phyloP scores from a whole-genome alignment of 805 yeast species.

The Candida tallmaniae region DNA sequence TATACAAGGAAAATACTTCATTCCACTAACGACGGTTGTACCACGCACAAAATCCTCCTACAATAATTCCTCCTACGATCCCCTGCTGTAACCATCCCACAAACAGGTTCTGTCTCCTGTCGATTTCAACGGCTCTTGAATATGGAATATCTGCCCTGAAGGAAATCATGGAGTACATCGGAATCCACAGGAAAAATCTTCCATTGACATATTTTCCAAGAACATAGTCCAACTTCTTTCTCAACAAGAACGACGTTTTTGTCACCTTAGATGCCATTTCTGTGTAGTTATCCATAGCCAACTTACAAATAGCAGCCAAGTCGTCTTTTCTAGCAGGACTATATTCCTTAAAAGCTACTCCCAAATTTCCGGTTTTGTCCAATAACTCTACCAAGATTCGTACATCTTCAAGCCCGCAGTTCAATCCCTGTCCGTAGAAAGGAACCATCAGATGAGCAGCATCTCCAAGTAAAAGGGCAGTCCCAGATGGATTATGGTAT shows the following conservation, averaged over 20 bases:
- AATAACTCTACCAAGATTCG: slow-evolving; percentile 53
- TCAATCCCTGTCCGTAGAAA: slow-evolving; percentile 97
- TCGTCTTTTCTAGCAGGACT: slow-evolving; percentile 57
- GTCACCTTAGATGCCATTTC: slow-evolving; percentile 86
- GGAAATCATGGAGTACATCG: slow-evolving; percentile 88
- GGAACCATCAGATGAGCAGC: slow-evolving; percentile 98
- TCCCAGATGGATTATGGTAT: slow-evolving; percentile 57
- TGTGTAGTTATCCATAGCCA: slow-evolving; percentile 75
- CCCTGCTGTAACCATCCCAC: background rate
- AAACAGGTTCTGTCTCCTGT: slow-evolving; percentile 47
- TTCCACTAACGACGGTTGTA: too few species aligned
- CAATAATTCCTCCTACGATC: background rate
- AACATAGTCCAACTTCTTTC: slow-evolving; percentile 65
- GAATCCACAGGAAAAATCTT: slow-evolving; percentile 55
- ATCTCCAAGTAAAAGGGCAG: slow-evolving; percentile 75
- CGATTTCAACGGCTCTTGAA: slow-evolving; percentile 56
- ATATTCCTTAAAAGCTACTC: slow-evolving; percentile 51
- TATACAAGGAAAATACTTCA: too few species aligned
- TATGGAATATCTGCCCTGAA: slow-evolving; percentile 81
- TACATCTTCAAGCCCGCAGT: slow-evolving; percentile 93
- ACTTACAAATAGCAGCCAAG: slow-evolving; percentile 66
- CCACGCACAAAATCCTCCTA: background rate
- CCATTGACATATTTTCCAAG: slow-evolving; percentile 58
- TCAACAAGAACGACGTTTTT: slow-evolving; percentile 51
- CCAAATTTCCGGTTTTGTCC: slow-evolving; percentile 32